These are phyloP conservation scores for Phytopythium sindhum DNA, from an alignment of 352 stramenopile species.

Conservation along the genomic window DNA sequence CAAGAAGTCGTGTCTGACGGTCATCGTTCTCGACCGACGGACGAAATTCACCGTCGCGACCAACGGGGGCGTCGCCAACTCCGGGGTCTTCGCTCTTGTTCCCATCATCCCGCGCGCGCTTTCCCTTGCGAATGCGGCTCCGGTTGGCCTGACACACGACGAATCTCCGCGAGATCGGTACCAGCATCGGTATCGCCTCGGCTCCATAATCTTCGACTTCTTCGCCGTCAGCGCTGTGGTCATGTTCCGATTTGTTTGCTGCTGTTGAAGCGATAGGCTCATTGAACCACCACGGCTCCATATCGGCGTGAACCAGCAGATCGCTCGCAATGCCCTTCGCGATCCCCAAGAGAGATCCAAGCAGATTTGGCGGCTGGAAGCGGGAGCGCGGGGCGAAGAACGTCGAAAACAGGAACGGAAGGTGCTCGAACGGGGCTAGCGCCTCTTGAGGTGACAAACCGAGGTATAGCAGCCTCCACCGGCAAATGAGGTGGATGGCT, in stretches of 20 bases:
- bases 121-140: neutral
- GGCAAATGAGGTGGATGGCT: slow-evolving; percentile 51
- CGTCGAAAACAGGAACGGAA: slow-evolving; percentile 35
- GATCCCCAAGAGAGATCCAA: slow-evolving; percentile 27
- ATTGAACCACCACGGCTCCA: neutral
- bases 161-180: neutral
- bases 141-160: neutral
- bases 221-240: neutral
- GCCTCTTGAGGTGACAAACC: slow-evolving; percentile 39
- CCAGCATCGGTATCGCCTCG: neutral
- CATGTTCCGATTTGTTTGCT: neutral
- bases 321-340: slow-evolving; percentile 26
- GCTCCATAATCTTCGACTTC: neutral
- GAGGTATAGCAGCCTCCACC: slow-evolving; percentile 58
- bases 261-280: neutral
- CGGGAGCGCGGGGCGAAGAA: slow-evolving; percentile 14
- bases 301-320: slow-evolving; percentile 7
- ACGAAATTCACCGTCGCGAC: neutral
- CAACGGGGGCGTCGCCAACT: neutral
- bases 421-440: slow-evolving; percentile 50
- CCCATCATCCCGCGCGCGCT: neutral
- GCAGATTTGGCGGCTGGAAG: slow-evolving; percentile 24
- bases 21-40: neutral
- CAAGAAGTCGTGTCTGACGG: neutral
- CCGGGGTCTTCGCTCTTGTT: neutral